Conservation (phyloP, 495 filamentous ascomycete genomes). For the Amniculicola lignicola region DNA sequence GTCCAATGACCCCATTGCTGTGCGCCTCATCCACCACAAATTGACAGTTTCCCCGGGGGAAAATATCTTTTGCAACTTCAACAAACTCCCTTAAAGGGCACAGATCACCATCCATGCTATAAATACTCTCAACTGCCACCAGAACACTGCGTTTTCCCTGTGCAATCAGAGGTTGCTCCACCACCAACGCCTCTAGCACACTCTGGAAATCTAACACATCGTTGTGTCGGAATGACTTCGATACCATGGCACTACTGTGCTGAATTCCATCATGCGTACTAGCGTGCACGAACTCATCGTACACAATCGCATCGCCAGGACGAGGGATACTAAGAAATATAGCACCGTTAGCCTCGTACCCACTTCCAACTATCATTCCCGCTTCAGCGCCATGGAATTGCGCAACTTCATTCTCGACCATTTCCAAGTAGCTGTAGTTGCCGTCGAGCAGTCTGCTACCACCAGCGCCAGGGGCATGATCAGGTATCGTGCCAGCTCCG, state of each 20-base stretch:
- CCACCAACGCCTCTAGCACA: not conserved
- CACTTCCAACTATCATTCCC: slow-evolving; percentile 68
- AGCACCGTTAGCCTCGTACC: slow-evolving; percentile 70
- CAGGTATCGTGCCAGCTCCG: slow-evolving; percentile 38
- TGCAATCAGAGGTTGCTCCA: slow-evolving; percentile 41
- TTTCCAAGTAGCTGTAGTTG: slow-evolving; percentile 60
- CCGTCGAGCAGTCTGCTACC: slow-evolving; percentile 64
- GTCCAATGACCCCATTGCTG: slow-evolving; percentile 62
- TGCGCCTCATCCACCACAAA: slow-evolving; percentile 78
- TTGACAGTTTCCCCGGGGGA: slow-evolving; percentile 59
- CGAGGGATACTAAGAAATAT: slow-evolving; percentile 64
- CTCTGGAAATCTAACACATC: not conserved
- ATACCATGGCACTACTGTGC: slow-evolving; percentile 53
- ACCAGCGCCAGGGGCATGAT: slow-evolving; percentile 47
- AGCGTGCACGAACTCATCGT: slow-evolving; percentile 72
- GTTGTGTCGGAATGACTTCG: slow-evolving; percentile 46
- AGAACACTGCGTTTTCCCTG: slow-evolving; percentile 57
- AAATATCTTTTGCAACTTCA: slow-evolving; percentile 50
- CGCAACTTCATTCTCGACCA: slow-evolving; percentile 61
- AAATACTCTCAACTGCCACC: slow-evolving; percentile 68
- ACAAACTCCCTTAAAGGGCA: slow-evolving; percentile 60
- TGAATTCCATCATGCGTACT: slow-evolving; percentile 73
- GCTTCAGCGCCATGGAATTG: slow-evolving; percentile 58
- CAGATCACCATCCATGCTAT: slow-evolving; percentile 79
- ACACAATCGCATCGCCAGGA: slow-evolving; percentile 63